Conservation (phyloP, 768 basidiomycete species). For the Megacollybia marginata region DNA sequence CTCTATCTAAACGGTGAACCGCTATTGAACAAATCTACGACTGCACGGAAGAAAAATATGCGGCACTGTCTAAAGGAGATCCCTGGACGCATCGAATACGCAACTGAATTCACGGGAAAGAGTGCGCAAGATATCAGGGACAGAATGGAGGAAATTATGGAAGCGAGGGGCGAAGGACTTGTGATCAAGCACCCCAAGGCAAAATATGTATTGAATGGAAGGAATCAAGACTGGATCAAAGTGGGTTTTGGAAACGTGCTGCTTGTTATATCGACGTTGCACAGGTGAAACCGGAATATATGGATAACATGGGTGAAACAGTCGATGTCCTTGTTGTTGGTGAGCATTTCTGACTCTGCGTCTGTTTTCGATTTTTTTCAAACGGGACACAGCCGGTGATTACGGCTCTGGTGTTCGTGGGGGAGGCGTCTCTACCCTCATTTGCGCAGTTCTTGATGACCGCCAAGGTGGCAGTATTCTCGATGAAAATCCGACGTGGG, state of each 20-base stretch:
- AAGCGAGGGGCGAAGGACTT: constrained; percentile 82
- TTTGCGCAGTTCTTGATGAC: constrained; percentile 87
- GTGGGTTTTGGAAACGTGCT: constrained; percentile 20
- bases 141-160: constrained; percentile 80
- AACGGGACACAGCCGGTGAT: constrained; percentile 57
- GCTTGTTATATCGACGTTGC: neutral
- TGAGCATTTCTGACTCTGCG: constrained; percentile 23
- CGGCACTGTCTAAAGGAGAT: constrained; percentile 59
- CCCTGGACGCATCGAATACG: constrained; percentile 76
- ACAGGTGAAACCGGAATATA: constrained; percentile 82
- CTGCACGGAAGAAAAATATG: constrained; percentile 76
- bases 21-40: constrained; percentile 62
- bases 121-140: constrained; percentile 75
- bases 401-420: constrained; percentile 83
- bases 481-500: constrained; percentile 48
- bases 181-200: constrained; percentile 83
- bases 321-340: constrained; percentile 90
- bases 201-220: constrained; percentile 78
- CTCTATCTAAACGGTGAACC: constrained; percentile 83
- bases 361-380: neutral
- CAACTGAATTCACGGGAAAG: constrained; percentile 62
- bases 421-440: constrained; percentile 82
- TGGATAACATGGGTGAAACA: constrained; percentile 91
- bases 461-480: constrained; percentile 23
- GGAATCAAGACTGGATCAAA: constrained; percentile 93